A percentile compares a stretch with the other conserved stretches of the same genome.
These are phyloP conservation scores for Mycosphaerelloides madeirae DNA, from an alignment of 2,329 filamentous ascomycete genomes.

Conservation along the genomic window DNA sequence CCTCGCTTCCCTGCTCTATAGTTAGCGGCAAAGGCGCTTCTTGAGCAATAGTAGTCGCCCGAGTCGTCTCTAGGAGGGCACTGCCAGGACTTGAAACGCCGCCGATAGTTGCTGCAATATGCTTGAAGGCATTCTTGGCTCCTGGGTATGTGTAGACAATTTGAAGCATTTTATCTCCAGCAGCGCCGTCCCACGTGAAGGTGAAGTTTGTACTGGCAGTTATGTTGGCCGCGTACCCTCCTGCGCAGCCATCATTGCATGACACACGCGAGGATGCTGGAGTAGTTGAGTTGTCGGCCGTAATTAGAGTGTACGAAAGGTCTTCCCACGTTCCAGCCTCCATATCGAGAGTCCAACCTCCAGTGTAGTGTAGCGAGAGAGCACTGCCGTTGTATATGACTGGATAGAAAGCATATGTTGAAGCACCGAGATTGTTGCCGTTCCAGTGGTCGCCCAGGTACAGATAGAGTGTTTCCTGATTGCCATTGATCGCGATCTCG, in stretches of 20 bases:
- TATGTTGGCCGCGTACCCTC: slow-evolving; percentile 21
- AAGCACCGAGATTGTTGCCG: slow-evolving; percentile 47
- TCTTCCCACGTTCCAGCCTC: slow-evolving; percentile 22
- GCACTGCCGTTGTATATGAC: slow-evolving; percentile 18
- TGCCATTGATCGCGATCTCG: slow-evolving; percentile 46
- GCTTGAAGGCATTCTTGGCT: slow-evolving; percentile 22
- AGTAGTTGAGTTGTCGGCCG: slow-evolving; percentile 19
- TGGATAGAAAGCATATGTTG: slow-evolving; percentile 25
- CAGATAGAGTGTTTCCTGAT: slow-evolving; percentile 38
- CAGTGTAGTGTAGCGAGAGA: slow-evolving; percentile 20
- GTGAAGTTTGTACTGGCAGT: slow-evolving; percentile 17
- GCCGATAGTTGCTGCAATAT: slow-evolving; percentile 19
- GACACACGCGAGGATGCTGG: slow-evolving; percentile 9
- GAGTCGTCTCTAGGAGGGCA: slow-evolving; percentile 21
- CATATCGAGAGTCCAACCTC: slow-evolving; percentile 24
- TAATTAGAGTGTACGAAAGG: slow-evolving; percentile 18
- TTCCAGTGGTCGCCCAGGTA: slow-evolving; percentile 68
- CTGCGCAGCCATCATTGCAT: slow-evolving; percentile 18
- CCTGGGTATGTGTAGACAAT: slow-evolving; percentile 24
- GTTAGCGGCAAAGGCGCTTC: slow-evolving; percentile 20
- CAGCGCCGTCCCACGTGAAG: slow-evolving; percentile 19
- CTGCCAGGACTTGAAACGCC: slow-evolving; percentile 12
- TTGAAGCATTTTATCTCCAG: slow-evolving; percentile 19
- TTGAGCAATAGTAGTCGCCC: slow-evolving; percentile 18
- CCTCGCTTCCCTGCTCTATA: slow-evolving; percentile 16